Evolutionary conservation across 768 basidiomycete genomes (phyloP), one percentile per base, ranked within the genome.

Genomic region (Sistotremastrum niveocremeum): DNA sequence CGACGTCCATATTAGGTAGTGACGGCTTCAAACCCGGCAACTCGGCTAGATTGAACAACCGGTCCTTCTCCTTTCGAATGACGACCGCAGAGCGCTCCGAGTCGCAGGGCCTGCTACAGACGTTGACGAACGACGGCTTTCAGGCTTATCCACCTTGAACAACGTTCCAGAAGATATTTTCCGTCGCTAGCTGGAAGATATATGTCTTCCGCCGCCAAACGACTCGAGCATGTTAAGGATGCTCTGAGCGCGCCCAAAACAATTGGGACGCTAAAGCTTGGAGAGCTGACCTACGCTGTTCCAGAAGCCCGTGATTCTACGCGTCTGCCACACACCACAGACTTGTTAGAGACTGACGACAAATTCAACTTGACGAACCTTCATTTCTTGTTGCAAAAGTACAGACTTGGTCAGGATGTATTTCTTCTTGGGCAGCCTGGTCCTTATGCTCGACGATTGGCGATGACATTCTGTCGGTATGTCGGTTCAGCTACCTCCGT

Each of bases 361-460:
- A 56, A 69, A 0, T 64, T 74, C 39, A 80, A 74, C 52, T 47
- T 68, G 38, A 73, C 77, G 45, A 75, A 79, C 50, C 57, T 82
- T 29, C 71, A 77, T 56, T 82, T 77, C 52, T 66, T 81, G 61
- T 56, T 82, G 52, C 77, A 82, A 64, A 82, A 82, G 58, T 75
- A 74, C 55, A 55, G 81, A 10, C 67, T 82, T 0, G 78, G 76
- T 3, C 79, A 81, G 57, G 79, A 81, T 56, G 63, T 79, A 4
- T 82, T 81, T 56, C 59, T 82, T 28, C 65, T 81, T 3, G 75
- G 76, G 0, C 77, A 81, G 51, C 79, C 79, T 0, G 79, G 79
- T 1, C 78, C 78, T 3, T 80, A 80, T 59, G 78, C 79, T 7
- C 65, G 79, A 35, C 59, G 77, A 35, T 60, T 80, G 44, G 77